Percentiles rank a stretch among this genome's conserved stretches.
phyloP scores from a whole-genome alignment of 202 grass and related monocot species.

The Zizania palustris region DNA sequence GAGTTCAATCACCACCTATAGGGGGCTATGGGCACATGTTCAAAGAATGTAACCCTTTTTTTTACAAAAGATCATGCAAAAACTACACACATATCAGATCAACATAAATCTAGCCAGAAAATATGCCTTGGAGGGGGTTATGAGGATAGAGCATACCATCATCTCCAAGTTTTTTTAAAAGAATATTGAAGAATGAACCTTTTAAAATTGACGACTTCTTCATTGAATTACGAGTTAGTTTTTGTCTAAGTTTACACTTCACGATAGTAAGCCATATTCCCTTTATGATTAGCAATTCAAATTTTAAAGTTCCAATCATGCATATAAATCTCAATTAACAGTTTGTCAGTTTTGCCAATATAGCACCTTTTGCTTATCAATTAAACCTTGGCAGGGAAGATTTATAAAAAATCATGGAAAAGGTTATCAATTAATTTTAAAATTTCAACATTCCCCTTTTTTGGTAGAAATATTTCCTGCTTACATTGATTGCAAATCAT shows the following conservation, averaged over 20 bases:
- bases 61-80: not conserved
- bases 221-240: not conserved
- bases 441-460: not conserved
- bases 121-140: not conserved
- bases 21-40: not conserved
- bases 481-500: too few species aligned
- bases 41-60: not conserved
- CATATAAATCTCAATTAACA: not conserved
- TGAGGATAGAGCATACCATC: not conserved
- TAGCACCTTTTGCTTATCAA: not conserved
- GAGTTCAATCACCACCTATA: not conserved
- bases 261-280: not conserved
- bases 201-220: constrained; percentile 10
- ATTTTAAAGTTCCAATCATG: not conserved
- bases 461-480: too few species aligned
- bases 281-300: too few species aligned
- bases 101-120: not conserved
- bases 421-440: constrained; percentile 1
- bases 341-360: not conserved
- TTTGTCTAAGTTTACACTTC: not conserved
- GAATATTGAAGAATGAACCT: not conserved
- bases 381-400: not conserved
- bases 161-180: not conserved
- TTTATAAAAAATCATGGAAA: constrained; percentile 17
- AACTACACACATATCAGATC: not conserved